phyloP scores from a whole-genome alignment of 768 basidiomycete species.

The Sistotremastrum suecicum region DNA sequence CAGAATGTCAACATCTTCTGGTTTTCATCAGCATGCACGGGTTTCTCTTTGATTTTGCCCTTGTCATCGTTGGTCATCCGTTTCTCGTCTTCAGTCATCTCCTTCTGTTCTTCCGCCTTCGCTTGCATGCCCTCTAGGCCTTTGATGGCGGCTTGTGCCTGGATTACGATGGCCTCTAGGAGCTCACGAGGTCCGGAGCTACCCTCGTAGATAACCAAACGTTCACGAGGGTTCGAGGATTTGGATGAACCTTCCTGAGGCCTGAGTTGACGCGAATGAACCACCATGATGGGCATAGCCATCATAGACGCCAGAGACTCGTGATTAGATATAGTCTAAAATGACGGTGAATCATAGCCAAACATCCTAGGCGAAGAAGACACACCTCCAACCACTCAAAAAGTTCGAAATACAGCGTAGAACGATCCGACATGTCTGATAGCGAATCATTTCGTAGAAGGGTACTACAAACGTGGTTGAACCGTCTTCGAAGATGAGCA shows the following conservation, averaged over 20 bases:
- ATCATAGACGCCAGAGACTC: constrained; percentile 91
- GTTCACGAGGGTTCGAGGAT: constrained; percentile 51
- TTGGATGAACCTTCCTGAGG: constrained; percentile 35
- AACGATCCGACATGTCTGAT: constrained; percentile 86
- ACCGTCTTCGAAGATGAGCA: constrained; percentile 81
- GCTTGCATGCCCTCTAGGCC: constrained; percentile 57
- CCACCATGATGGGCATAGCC: constrained; percentile 94
- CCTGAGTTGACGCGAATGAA: constrained; percentile 47
- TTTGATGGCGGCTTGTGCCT: constrained; percentile 85
- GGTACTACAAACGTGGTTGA: constrained; percentile 77
- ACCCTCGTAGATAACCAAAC: constrained; percentile 80
- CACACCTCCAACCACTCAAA: constrained; percentile 84
- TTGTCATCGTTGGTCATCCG: constrained; percentile 60
- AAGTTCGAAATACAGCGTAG: constrained; percentile 73
- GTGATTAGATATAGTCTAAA: constrained; percentile 80
- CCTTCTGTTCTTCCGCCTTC: constrained; percentile 32
- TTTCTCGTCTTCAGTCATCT: constrained; percentile 83
- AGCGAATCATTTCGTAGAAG: constrained; percentile 86
- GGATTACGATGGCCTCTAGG: constrained; percentile 81
- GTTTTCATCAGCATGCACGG: constrained; percentile 49
- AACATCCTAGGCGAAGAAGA: not conserved
- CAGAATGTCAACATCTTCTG: constrained; percentile 70
- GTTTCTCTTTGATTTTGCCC: constrained; percentile 50
- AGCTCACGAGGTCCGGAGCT: constrained; percentile 84
- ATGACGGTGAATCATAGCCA: not conserved